A percentile compares a stretch with the other conserved stretches of the same genome.
Conservation (phyloP, 2,329 filamentous ascomycete genomes). For the Fusarium armeniacum region DNA sequence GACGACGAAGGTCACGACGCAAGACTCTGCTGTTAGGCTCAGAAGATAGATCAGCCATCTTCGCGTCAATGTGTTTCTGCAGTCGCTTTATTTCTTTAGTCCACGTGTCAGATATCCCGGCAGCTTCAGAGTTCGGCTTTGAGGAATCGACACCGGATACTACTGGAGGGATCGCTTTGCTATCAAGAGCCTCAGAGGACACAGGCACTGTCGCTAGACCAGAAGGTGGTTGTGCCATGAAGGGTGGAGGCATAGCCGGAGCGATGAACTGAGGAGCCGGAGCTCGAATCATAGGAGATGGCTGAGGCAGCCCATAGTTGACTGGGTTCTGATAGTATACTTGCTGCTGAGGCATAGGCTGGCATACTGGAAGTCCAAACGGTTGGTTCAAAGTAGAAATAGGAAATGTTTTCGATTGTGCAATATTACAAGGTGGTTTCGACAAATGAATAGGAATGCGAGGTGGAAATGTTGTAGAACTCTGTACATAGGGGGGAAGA, state of each 20-base stretch:
- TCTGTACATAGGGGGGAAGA: slow-evolving; percentile 43
- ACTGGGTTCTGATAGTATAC: slow-evolving; percentile 44
- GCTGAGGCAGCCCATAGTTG: slow-evolving; percentile 33
- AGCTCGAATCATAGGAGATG: slow-evolving; percentile 21
- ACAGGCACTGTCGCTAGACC: background rate
- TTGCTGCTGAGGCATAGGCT: slow-evolving; percentile 39
- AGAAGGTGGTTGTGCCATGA: slow-evolving; percentile 8
- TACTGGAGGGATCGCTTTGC: background rate
- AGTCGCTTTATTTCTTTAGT: slow-evolving; percentile 47
- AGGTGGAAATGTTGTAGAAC: slow-evolving; percentile 40
- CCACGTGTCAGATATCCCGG: slow-evolving; percentile 18
- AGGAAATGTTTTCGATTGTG: slow-evolving; percentile 27
- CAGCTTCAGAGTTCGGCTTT: background rate
- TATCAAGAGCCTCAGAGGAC: background rate
- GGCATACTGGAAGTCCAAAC: slow-evolving; percentile 30
- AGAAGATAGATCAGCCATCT: slow-evolving; percentile 45
- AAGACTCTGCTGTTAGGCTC: slow-evolving; percentile 44
- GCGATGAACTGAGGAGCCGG: slow-evolving; percentile 31
- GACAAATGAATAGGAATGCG: slow-evolving; percentile 36
- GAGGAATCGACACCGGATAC: background rate
- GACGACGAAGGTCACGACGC: slow-evolving; percentile 44
- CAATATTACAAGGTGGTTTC: slow-evolving; percentile 36
- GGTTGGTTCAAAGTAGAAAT: slow-evolving; percentile 30
- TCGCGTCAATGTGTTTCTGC: slow-evolving; percentile 49
- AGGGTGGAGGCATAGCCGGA: slow-evolving; percentile 4